A percentile compares a stretch with the other conserved stretches of the same genome.
phyloP scores from a whole-genome alignment of 2,329 filamentous ascomycete genomes.

The Cryphonectria japonica region DNA sequence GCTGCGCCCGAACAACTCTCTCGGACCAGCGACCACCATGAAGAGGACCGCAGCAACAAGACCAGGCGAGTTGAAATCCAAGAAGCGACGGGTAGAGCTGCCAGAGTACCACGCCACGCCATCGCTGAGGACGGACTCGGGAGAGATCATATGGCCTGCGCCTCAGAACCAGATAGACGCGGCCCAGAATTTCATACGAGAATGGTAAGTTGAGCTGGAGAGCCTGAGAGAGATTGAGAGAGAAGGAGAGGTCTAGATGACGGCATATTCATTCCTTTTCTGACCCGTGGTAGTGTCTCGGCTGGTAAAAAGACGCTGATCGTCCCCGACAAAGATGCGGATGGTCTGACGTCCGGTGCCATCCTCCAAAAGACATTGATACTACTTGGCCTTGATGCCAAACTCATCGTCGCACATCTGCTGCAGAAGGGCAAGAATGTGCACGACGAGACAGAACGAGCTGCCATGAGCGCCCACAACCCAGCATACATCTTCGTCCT shows the following conservation, averaged over 20 bases:
- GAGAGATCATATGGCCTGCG: conserved; percentile 64
- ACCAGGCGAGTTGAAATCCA: conserved; percentile 29
- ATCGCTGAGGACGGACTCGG: conserved; percentile 46
- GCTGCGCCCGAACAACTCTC: not conserved
- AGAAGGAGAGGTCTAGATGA: not conserved
- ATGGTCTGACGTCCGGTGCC: conserved; percentile 66
- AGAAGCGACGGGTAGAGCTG: conserved; percentile 37
- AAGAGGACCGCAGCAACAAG: conserved; percentile 17
- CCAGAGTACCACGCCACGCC: conserved; percentile 51
- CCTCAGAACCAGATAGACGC: conserved; percentile 56
- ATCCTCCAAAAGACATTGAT: conserved; percentile 64
- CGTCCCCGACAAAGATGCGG: conserved; percentile 71
- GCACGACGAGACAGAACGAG: conserved; percentile 57
- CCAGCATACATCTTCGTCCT: conserved; percentile 66
- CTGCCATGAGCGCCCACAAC: conserved; percentile 51
- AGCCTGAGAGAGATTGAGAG: too few relatives aligned
- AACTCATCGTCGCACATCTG: conserved; percentile 61
- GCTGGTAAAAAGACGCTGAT: conserved; percentile 59
- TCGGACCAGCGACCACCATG: conserved; percentile 4
- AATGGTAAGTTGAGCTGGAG: conserved; percentile 51
- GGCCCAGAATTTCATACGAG: conserved; percentile 59
- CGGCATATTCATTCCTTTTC: not conserved
- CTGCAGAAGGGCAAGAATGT: conserved; percentile 63
- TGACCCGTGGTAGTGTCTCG: conserved; percentile 46
- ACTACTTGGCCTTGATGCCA: conserved; percentile 57